Base-by-base conservation (phyloP, 2,329 filamentous ascomycete species). In the Colletotrichum sp. region DNA sequence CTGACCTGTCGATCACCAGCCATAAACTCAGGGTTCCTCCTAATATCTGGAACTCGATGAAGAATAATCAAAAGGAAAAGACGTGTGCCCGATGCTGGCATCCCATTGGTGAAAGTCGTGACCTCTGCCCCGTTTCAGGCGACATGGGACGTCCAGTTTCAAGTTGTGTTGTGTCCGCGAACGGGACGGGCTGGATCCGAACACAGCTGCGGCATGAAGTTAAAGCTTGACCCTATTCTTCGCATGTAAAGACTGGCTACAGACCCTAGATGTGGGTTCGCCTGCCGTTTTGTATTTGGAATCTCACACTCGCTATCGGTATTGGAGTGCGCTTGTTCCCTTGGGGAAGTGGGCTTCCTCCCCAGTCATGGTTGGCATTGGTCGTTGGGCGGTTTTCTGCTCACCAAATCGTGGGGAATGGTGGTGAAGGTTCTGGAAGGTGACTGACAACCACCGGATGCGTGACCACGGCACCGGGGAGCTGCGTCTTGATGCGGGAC, bases 151-250 rank as follows among this genome's bases (percentile, higher is more conserved):
- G 44, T 66, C 62, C 64, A 72, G 81, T 82, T 82, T 82, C 81
- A 82, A 34, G 72, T 79, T 76, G 74, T 62, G 64, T 71, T 65
- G 77, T 69, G 76, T 63, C 72, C 77, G 70, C 71, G 73, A 80
- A 79, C 80, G 81, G 81, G 80, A 82, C 77, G 77, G 78, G 52
- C 59, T 77, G 75, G 76, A 77, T 80, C 80, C 80, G 75, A 75
- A 67, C 55, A 39, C 11, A 70, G 22, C 27, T 72, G 69, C 55
- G 72, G 75, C 75, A 76, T 62, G 30, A 77, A 62, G 63, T 62
- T 62, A 71, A 75, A 77, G 71, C 75, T 77, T 70, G 71, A 70
- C 67, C 61, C 39, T 67, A 25, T 68, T 25, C 63, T 49, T 32
- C 63, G 32, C 32, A 44, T 44, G 27, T 19, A 30, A 11, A 57